phyloP scores from a whole-genome alignment of 805 yeast species.

The Kodamaea leandrae region DNA sequence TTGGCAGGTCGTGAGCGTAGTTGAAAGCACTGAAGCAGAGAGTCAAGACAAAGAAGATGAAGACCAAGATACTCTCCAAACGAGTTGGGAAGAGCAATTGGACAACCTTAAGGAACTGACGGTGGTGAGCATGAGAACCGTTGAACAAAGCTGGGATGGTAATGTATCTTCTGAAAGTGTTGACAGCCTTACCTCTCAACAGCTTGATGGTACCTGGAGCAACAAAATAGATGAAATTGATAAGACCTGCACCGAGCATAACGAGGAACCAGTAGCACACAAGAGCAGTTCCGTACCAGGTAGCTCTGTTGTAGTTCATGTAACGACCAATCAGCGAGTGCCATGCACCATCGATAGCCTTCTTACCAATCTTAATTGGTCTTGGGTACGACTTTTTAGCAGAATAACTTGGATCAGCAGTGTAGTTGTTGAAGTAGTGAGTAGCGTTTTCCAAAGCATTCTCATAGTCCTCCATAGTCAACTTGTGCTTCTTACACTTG shows the following conservation, averaged over 20 bases:
- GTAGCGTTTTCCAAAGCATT: conserved; percentile 43
- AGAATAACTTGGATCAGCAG: conserved; percentile 30
- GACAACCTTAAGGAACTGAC: conserved; percentile 9
- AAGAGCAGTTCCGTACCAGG: conserved; percentile 33
- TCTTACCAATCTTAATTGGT: conserved; percentile 34
- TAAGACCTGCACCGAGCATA: conserved; percentile 31
- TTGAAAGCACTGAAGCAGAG: conserved; percentile 27
- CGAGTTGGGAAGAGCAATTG: conserved; percentile 50
- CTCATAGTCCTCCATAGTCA: conserved; percentile 32
- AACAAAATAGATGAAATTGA: conserved; percentile 23
- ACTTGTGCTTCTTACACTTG: conserved; percentile 16
- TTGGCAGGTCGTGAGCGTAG: conserved; percentile 24
- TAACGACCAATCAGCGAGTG: conserved; percentile 28
- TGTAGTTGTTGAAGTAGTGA: conserved; percentile 29
- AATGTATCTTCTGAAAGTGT: conserved; percentile 26
- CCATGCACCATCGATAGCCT: conserved; percentile 25
- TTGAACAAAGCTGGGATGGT: conserved; percentile 35
- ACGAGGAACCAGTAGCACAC: conserved; percentile 31
- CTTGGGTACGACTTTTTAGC: conserved; percentile 24
- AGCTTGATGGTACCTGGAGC: conserved; percentile 25
- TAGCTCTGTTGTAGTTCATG: conserved; percentile 37
- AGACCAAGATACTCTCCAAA: conserved; percentile 46
- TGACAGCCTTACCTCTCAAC: conserved; percentile 20
- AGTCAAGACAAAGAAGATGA: conserved; percentile 35
- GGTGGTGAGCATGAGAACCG: conserved; percentile 21